phyloP scores from a whole-genome alignment of 139 green algal species.

The Coelastrella sp. region DNA sequence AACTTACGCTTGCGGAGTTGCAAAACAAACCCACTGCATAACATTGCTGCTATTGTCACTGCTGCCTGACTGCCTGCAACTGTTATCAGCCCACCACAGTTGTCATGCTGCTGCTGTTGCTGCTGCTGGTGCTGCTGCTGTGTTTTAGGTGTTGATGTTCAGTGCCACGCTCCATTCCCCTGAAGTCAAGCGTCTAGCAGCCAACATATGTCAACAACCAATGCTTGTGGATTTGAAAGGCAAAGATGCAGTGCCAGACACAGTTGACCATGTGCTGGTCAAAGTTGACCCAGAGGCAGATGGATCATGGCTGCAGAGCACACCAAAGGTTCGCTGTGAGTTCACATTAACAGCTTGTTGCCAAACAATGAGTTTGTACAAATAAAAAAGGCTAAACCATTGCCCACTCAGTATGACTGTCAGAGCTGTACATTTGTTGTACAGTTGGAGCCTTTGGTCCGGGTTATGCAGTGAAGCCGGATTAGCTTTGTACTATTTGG shows the following conservation, averaged over 20 bases:
- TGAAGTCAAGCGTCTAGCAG: conserved; percentile 73
- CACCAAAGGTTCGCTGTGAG: conserved; percentile 60
- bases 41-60: no score
- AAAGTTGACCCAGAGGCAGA: conserved; percentile 75
- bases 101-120: not conserved
- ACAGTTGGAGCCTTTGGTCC: not conserved
- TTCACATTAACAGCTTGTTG: no score
- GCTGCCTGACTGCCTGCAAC: not conserved
- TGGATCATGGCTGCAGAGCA: conserved; percentile 75
- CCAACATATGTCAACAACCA: conserved; percentile 79
- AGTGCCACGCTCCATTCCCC: conserved; percentile 87
- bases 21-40: no score
- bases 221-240: conserved; percentile 80
- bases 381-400: no score
- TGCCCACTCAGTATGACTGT: not conserved
- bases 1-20: no score
- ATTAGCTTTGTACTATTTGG: no score
- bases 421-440: not conserved
- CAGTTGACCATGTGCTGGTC: conserved; percentile 85
- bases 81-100: not conserved
- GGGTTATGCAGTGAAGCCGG: no score
- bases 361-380: no score
- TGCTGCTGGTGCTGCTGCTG: not conserved
- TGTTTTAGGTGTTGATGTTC: conserved; percentile 84
- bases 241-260: conserved; percentile 75